These are phyloP conservation scores for Rhododendron kiyosumense DNA, from an alignment of 148 eudicot genomes.

Conservation along the genomic window DNA sequence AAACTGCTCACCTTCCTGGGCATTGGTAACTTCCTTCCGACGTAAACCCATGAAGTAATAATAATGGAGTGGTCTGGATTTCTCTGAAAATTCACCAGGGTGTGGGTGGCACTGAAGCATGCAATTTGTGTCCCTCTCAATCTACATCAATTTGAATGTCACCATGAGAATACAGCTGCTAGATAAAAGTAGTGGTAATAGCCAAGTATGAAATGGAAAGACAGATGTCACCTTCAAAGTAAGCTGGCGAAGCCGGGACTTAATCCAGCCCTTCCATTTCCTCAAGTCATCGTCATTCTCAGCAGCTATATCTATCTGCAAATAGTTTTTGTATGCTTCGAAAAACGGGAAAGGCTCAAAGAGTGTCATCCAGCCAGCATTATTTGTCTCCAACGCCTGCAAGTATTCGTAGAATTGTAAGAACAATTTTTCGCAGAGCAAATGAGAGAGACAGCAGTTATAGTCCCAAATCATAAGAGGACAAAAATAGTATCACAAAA, in stretches of 20 bases:
- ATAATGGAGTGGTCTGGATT: slow-evolving; percentile 48
- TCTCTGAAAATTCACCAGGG: slow-evolving; percentile 82
- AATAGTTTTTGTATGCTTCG: slow-evolving; percentile 74
- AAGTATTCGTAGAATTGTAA: neutral
- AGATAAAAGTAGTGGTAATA: neutral
- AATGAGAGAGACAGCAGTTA: neutral
- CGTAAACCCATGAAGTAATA: slow-evolving; percentile 89
- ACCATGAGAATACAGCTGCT: neutral
- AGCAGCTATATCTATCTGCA: slow-evolving; percentile 77
- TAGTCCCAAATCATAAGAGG: neutral
- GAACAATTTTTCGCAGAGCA: neutral
- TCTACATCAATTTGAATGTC: slow-evolving; percentile 34
- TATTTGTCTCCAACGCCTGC: slow-evolving; percentile 72
- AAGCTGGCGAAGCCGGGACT: slow-evolving; percentile 79
- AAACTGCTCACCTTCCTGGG: slow-evolving; percentile 61
- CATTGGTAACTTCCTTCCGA: slow-evolving; percentile 56
- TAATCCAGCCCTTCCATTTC: slow-evolving; percentile 95
- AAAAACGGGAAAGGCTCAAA: slow-evolving; percentile 82
- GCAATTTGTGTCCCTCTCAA: slow-evolving; percentile 71
- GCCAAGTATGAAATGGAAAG: neutral
- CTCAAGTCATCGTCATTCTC: slow-evolving; percentile 68
- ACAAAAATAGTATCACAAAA: too few species aligned
- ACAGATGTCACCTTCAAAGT: slow-evolving; percentile 58
- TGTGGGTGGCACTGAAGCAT: slow-evolving; percentile 93
- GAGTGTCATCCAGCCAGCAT: slow-evolving; percentile 59